phyloP scores from a whole-genome alignment of 306 rosid genomes.

The Arachis hypogaea region DNA sequence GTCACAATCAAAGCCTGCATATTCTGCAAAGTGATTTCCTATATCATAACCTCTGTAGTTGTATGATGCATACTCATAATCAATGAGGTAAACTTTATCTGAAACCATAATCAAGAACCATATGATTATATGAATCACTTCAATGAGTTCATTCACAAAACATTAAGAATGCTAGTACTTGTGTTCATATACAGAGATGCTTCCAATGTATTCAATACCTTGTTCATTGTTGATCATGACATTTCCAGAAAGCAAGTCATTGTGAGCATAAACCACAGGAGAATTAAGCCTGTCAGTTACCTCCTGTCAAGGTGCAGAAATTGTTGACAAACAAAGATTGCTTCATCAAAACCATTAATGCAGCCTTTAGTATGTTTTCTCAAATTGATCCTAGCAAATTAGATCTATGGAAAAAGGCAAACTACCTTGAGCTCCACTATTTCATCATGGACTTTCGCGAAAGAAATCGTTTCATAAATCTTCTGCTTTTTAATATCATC shows the following conservation, averaged over 20 bases:
- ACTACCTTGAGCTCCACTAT: constrained; percentile 73
- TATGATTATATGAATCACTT: constrained; percentile 5
- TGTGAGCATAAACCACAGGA: constrained; percentile 86
- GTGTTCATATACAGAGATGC: background rate
- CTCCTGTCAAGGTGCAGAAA: constrained; percentile 56
- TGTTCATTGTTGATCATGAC: constrained; percentile 82
- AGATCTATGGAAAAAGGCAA: constrained; percentile 7
- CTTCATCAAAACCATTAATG: constrained; percentile 18
- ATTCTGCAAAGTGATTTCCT: constrained; percentile 96
- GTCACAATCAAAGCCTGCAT: constrained; percentile 91
- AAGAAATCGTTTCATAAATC: constrained; percentile 62
- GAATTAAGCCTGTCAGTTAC: constrained; percentile 67
- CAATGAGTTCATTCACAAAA: constrained; percentile 19
- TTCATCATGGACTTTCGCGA: constrained; percentile 63
- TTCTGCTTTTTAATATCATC: constrained; percentile 67
- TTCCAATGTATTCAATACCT: constrained; percentile 53
- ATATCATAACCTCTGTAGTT: constrained; percentile 91
- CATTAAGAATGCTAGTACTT: background rate
- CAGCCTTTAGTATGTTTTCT: constrained; percentile 20
- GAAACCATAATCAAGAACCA: constrained; percentile 13
- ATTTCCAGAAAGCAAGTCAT: constrained; percentile 95
- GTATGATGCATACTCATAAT: constrained; percentile 97
- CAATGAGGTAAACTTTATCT: constrained; percentile 87
- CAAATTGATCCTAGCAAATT: constrained; percentile 22
- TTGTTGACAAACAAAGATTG: constrained; percentile 24